Evolutionary conservation across 345 rosid species (phyloP).

Genomic region (Aquilaria sinensis): DNA sequence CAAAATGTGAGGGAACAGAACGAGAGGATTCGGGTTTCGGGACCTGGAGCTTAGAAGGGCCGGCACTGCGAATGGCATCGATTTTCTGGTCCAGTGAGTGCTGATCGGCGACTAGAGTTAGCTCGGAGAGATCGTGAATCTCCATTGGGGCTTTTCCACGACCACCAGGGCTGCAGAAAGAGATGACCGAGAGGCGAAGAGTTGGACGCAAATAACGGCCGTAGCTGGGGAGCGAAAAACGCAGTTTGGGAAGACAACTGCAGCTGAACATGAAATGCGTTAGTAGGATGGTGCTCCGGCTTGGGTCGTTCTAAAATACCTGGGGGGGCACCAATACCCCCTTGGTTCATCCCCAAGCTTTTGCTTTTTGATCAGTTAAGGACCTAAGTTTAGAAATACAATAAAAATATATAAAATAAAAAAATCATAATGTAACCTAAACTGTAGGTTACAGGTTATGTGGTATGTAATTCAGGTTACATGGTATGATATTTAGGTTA

Average conservation of each 20-base stretch:
- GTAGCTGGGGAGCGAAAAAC: constrained; percentile 2
- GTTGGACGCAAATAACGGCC: constrained; percentile 4
- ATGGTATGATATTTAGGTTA: too few species aligned
- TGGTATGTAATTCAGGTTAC: too few species aligned
- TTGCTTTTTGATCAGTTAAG: too few species aligned
- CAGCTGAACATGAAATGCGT: neutral
- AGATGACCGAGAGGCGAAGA: neutral
- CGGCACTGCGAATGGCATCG: constrained; percentile 47
- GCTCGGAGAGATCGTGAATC: constrained; percentile 19
- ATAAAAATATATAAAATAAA: too few species aligned
- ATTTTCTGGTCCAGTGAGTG: constrained; percentile 40
- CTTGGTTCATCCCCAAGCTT: too few species aligned
- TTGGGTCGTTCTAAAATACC: neutral
- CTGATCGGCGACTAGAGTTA: constrained; percentile 34
- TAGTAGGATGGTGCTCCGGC: neutral
- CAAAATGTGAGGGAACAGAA: neutral
- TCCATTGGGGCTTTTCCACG: constrained; percentile 22
- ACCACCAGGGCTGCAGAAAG: constrained; percentile 14
- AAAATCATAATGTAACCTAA: too few species aligned
- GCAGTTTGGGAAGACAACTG: constrained; percentile 4
- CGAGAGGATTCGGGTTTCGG: neutral
- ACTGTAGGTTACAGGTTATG: too few species aligned
- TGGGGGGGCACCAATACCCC: too few species aligned
- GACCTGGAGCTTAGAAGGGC: constrained; percentile 84
- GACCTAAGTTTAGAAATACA: too few species aligned